Conservation (phyloP, 2,329 filamentous ascomycete species). For the Monilinia polystroma region DNA sequence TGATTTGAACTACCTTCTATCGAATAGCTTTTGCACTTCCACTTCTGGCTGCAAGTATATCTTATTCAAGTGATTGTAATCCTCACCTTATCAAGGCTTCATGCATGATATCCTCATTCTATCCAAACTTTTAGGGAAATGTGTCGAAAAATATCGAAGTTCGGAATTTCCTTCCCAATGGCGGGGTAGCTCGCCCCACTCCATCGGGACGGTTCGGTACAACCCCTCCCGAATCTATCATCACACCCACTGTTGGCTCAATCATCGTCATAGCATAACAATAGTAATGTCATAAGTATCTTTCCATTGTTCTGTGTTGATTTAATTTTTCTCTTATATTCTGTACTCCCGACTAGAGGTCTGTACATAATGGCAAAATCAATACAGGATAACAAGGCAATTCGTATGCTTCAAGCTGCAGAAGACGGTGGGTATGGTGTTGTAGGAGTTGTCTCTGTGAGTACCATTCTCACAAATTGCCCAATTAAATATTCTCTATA, state of each 20-base stretch:
- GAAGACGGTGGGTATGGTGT: constrained; percentile 56
- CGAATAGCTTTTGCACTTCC: neutral
- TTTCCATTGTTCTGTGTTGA: neutral
- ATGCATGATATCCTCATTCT: neutral
- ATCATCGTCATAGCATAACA: neutral
- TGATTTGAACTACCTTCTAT: neutral
- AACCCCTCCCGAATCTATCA: neutral
- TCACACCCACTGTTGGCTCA: neutral
- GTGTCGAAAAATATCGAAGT: neutral
- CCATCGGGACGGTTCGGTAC: neutral
- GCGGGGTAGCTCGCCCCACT: neutral
- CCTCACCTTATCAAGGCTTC: neutral
- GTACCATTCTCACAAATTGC: neutral
- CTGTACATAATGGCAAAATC: constrained; percentile 3
- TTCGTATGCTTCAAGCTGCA: constrained; percentile 43
- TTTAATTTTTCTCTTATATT: neutral
- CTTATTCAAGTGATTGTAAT: neutral
- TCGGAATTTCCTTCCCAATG: neutral
- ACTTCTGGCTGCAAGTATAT: neutral
- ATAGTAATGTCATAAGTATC: neutral
- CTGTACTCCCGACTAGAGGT: neutral
- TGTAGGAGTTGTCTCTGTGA: constrained; percentile 48
- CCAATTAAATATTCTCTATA: neutral
- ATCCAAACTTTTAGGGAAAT: neutral
- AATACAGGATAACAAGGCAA: constrained; percentile 17